A percentile compares a stretch with the other conserved stretches of the same genome.
phyloP scores from a whole-genome alignment of 2,329 filamentous ascomycete genomes.

The Alternaria rosae region DNA sequence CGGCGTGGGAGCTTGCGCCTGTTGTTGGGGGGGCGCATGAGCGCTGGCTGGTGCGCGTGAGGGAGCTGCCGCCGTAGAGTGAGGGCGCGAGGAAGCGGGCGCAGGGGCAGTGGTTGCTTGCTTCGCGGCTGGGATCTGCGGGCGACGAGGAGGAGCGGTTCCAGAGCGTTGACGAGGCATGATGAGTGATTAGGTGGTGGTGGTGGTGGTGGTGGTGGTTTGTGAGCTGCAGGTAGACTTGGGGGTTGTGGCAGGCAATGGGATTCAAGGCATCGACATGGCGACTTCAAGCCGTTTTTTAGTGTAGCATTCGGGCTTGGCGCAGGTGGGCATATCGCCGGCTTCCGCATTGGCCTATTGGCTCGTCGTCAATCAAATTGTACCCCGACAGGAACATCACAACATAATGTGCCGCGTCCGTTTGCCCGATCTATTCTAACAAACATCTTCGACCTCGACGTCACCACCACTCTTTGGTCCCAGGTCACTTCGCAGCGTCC shows the following conservation, averaged over 20 bases:
- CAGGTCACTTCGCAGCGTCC: constrained; percentile 79
- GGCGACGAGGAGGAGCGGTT: constrained; percentile 54
- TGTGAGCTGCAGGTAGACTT: background rate
- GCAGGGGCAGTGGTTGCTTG: constrained; percentile 62
- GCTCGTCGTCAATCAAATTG: background rate
- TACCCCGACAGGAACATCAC: background rate
- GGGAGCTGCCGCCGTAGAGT: constrained; percentile 69
- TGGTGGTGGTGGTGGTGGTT: constrained; percentile 4
- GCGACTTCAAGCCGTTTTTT: constrained; percentile 25
- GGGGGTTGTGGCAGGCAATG: constrained; percentile 5
- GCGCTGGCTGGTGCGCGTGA: constrained; percentile 42
- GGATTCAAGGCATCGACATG: constrained; percentile 9
- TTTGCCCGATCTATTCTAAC: constrained; percentile 40
- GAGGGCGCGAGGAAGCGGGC: constrained; percentile 58
- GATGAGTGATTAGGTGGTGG: constrained; percentile 23
- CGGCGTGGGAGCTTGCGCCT: constrained; percentile 52
- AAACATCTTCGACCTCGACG: constrained; percentile 74
- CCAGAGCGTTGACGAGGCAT: constrained; percentile 61
- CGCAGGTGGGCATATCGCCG: constrained; percentile 5
- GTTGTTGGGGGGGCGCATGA: constrained; percentile 60
- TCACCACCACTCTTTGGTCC: constrained; percentile 70
- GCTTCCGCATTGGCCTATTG: constrained; percentile 6
- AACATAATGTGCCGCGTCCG: background rate
- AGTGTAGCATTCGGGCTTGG: constrained; percentile 24
- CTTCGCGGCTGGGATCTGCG: constrained; percentile 51